phyloP scores from a whole-genome alignment of 2,329 filamentous ascomycete genomes.

The Bipolaris bicolor region DNA sequence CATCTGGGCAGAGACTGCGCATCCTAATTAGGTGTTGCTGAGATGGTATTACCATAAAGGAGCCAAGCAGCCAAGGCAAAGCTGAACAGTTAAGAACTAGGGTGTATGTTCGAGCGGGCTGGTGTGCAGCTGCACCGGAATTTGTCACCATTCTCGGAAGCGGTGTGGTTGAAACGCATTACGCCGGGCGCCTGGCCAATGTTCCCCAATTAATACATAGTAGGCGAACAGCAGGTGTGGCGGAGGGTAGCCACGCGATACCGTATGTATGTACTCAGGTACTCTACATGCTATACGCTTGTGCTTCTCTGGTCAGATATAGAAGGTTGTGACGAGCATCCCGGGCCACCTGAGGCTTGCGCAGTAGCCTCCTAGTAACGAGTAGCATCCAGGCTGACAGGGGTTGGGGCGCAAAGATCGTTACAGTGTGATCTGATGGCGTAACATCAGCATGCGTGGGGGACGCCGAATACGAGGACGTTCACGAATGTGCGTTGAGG shows the following conservation, averaged over 20 bases:
- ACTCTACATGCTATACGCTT: too few relatives aligned
- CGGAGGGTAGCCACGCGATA: neutral
- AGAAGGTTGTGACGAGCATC: neutral
- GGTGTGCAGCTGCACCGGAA: neutral
- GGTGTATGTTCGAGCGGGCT: neutral
- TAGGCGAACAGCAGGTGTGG: neutral
- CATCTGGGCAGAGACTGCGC: too few relatives aligned
- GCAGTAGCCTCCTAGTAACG: too few relatives aligned
- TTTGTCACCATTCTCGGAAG: conserved; percentile 11
- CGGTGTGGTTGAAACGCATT: neutral
- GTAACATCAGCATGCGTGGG: neutral
- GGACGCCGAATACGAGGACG: neutral
- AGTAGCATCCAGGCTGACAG: neutral
- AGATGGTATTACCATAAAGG: neutral
- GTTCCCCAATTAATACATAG: neutral
- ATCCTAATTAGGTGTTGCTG: neutral
- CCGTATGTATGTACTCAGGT: neutral
- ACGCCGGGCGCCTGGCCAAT: neutral
- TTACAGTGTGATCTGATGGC: neutral
- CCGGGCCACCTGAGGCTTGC: too few relatives aligned
- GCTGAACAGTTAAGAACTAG: neutral
- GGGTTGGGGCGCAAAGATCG: neutral
- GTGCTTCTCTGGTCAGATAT: conserved; percentile 1
- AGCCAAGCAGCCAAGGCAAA: neutral
- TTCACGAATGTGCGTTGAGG: neutral